Conservation (phyloP, 2,329 filamentous ascomycete species). For the Apiospora marii region DNA sequence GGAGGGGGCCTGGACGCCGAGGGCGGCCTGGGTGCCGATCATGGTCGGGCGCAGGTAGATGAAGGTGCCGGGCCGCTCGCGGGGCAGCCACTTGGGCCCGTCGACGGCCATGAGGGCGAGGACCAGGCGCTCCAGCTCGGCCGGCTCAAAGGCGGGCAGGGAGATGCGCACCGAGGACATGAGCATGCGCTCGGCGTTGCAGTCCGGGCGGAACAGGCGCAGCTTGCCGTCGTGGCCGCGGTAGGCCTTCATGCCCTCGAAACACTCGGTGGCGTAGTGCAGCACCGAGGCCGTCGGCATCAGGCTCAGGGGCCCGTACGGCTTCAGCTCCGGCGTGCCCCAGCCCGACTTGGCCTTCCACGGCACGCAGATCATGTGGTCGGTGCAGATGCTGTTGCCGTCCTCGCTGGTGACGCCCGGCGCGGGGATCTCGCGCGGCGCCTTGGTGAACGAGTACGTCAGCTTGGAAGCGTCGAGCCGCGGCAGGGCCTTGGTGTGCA, state of each 20-base stretch:
- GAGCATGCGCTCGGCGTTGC: conserved; percentile 65
- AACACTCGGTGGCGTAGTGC: conserved; percentile 81
- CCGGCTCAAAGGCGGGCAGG: conserved; percentile 69
- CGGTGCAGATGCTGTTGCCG: conserved; percentile 69
- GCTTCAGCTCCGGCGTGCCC: conserved; percentile 69
- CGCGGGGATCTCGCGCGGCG: conserved; percentile 38
- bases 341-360: conserved; percentile 71
- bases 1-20: conserved; percentile 81
- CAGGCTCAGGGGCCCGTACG: conserved; percentile 71
- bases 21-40: conserved; percentile 81
- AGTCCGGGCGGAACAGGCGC: conserved; percentile 70
- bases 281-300: conserved; percentile 74
- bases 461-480: conserved; percentile 70
- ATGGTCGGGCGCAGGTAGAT: conserved; percentile 88
- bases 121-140: conserved; percentile 70
- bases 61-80: conserved; percentile 71
- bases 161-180: conserved; percentile 63
- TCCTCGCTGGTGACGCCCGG: conserved; percentile 41
- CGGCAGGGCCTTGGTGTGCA: conserved; percentile 57
- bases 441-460: conserved; percentile 53
- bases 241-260: conserved; percentile 78
- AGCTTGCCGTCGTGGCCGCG: conserved; percentile 71
- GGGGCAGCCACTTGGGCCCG: conserved; percentile 81
- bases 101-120: conserved; percentile 74
- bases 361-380: conserved; percentile 82